A percentile compares a stretch with the other conserved stretches of the same genome.
These are phyloP conservation scores for Graphiopsis chlorocephala DNA, from an alignment of 2,329 filamentous ascomycete species.

Conservation along the genomic window DNA sequence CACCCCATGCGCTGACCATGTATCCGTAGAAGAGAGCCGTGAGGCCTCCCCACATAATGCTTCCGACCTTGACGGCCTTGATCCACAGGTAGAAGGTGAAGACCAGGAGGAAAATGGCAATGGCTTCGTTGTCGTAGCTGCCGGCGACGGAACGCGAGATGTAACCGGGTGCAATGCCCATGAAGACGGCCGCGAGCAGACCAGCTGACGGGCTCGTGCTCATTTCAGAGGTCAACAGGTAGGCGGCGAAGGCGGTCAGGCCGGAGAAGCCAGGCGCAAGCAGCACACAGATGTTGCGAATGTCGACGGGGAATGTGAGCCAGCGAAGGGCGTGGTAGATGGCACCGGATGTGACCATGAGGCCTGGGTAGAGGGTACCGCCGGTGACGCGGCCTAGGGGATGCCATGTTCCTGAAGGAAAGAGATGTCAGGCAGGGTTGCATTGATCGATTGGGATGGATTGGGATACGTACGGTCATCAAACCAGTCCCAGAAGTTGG, in stretches of 20 bases:
- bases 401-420: slow-evolving; percentile 79
- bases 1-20: slow-evolving; percentile 99
- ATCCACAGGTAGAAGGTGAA: slow-evolving; percentile 99
- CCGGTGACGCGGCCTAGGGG: slow-evolving; percentile 96
- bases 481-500: slow-evolving; percentile 99
- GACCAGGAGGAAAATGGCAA: slow-evolving; percentile 96
- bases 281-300: slow-evolving; percentile 96
- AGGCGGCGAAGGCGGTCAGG: slow-evolving; percentile 86
- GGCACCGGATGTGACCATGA: slow-evolving; percentile 97
- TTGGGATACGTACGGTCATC: slow-evolving; percentile 71
- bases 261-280: slow-evolving; percentile 94
- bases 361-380: slow-evolving; percentile 94
- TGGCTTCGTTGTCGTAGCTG: slow-evolving; percentile 99
- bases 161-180: slow-evolving; percentile 96
- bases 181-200: slow-evolving; percentile 89
- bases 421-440: neutral
- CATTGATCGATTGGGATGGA: neutral
- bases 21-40: slow-evolving; percentile 98
- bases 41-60: slow-evolving; percentile 92
- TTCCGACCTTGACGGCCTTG: slow-evolving; percentile 94
- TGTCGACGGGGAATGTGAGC: slow-evolving; percentile 89
- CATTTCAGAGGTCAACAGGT: slow-evolving; percentile 97
- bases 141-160: slow-evolving; percentile 97
- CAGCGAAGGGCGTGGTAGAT: slow-evolving; percentile 93
- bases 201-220: slow-evolving; percentile 91